Evolutionary conservation across 495 filamentous ascomycete species (phyloP).

Genomic region (Aspergillus hancockii): DNA sequence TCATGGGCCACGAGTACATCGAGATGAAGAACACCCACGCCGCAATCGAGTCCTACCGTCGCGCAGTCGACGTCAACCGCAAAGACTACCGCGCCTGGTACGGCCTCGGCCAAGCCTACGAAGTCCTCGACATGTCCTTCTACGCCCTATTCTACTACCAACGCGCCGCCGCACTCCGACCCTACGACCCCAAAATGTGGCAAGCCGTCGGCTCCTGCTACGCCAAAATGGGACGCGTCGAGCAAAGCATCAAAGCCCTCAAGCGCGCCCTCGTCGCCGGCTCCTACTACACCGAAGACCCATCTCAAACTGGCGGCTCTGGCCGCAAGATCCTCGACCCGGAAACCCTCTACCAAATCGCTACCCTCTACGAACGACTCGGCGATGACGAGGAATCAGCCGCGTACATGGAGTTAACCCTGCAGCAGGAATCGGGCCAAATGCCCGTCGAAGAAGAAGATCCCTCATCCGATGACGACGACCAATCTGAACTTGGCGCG

Average conservation of each 20-base stretch:
- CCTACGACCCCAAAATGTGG: constrained; percentile 99
- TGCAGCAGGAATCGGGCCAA: constrained; percentile 78
- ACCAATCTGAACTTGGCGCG: constrained; percentile 32
- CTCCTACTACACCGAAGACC: constrained; percentile 70
- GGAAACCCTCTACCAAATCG: constrained; percentile 87
- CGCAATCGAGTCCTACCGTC: constrained; percentile 94
- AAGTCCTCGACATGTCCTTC: constrained; percentile 95
- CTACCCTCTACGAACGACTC: constrained; percentile 80
- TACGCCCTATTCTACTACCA: constrained; percentile 98
- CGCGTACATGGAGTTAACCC: constrained; percentile 90
- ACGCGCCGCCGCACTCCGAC: constrained; percentile 83
- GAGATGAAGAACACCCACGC: constrained; percentile 99
- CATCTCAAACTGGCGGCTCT: constrained; percentile 27
- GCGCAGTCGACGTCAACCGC: constrained; percentile 94
- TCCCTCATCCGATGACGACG: constrained; percentile 39
- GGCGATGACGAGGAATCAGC: constrained; percentile 75
- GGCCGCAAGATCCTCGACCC: constrained; percentile 72
- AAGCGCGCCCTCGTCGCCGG: constrained; percentile 88
- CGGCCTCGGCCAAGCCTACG: constrained; percentile 94
- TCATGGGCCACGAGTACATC: constrained; percentile 99
- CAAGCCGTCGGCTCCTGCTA: constrained; percentile 90
- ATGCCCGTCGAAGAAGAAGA: constrained; percentile 36
- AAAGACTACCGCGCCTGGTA: constrained; percentile 99
- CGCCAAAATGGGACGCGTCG: constrained; percentile 76
- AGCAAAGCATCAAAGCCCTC: constrained; percentile 88